Conservation (phyloP, 768 basidiomycete genomes). For the Porphyrellus cyaneotinctus region DNA sequence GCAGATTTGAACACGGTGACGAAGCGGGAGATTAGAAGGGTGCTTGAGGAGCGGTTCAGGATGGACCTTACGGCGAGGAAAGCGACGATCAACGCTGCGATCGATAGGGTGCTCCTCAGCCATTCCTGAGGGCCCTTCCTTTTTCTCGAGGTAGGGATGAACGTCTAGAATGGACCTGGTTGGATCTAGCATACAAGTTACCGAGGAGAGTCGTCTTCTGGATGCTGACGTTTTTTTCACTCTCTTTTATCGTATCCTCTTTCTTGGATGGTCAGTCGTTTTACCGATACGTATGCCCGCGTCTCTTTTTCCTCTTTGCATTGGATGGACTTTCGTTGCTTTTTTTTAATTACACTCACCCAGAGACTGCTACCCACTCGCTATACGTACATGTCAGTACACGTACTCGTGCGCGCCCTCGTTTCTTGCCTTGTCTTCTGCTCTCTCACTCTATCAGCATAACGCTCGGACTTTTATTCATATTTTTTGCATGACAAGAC, state of each 20-base stretch:
- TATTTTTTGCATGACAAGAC: background rate
- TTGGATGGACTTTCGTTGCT: slow-evolving; percentile 14
- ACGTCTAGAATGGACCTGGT: slow-evolving; percentile 16
- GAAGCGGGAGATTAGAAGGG: slow-evolving; percentile 83
- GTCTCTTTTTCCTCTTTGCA: background rate
- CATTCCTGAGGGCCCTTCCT: slow-evolving; percentile 30
- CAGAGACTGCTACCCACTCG: background rate
- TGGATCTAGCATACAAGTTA: slow-evolving; percentile 21
- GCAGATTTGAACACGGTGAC: slow-evolving; percentile 90
- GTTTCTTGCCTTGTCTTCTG: background rate
- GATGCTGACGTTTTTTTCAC: slow-evolving; percentile 11
- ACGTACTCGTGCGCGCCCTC: background rate
- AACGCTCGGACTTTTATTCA: background rate
- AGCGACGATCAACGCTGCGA: slow-evolving; percentile 68
- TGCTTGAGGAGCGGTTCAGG: slow-evolving; percentile 78
- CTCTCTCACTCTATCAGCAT: slow-evolving; percentile 1
- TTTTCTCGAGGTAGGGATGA: slow-evolving; percentile 4
- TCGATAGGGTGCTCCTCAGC: slow-evolving; percentile 64
- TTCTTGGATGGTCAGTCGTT: slow-evolving; percentile 7
- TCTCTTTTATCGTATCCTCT: background rate
- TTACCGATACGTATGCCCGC: background rate
- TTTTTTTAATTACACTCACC: background rate
- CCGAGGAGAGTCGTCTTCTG: slow-evolving; percentile 7
- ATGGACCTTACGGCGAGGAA: slow-evolving; percentile 73
- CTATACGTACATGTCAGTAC: background rate